Evolutionary conservation across 768 basidiomycete genomes (phyloP).

Genomic region (Kwoniella newhampshirensis): DNA sequence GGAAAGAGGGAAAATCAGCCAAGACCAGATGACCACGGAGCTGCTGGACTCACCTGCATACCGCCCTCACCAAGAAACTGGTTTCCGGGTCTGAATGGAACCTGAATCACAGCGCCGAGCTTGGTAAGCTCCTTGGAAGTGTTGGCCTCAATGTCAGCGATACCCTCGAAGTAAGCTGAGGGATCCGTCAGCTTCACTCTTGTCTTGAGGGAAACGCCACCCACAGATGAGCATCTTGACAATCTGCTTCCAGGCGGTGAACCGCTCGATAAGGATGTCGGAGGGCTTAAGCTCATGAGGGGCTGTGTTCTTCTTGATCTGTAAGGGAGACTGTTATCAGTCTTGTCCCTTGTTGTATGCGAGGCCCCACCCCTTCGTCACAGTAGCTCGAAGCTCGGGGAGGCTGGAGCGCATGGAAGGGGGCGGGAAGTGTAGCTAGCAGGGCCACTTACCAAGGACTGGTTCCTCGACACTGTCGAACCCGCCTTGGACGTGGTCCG

Average conservation of each 20-base stretch:
- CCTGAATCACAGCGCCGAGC: constrained; percentile 92
- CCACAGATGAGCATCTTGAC: constrained; percentile 81
- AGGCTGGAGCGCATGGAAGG: no score
- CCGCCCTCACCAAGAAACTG: constrained; percentile 99
- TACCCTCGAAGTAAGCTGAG: constrained; percentile 71
- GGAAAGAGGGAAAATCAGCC: not conserved
- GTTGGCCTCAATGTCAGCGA: constrained; percentile 90
- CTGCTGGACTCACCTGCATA: constrained; percentile 66
- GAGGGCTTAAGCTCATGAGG: constrained; percentile 86
- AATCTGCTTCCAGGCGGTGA: constrained; percentile 79
- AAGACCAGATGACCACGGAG: no score
- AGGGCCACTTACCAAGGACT: constrained; percentile 61
- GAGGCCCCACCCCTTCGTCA: no score
- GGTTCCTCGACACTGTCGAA: constrained; percentile 73
- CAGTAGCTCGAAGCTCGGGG: no score
- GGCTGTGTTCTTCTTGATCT: constrained; percentile 88
- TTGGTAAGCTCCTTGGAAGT: constrained; percentile 89
- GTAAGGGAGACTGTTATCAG: constrained; percentile 5
- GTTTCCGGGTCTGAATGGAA: constrained; percentile 90
- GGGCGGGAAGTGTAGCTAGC: not conserved
- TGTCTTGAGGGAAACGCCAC: constrained; percentile 4
- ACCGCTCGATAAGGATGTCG: constrained; percentile 89
- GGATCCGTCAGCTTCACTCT: constrained; percentile 1
- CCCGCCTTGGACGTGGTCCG: constrained; percentile 63
- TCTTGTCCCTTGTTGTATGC: no score